phyloP scores from a whole-genome alignment of 2,329 filamentous ascomycete genomes.

The Phaeophleospora eucalypticola region DNA sequence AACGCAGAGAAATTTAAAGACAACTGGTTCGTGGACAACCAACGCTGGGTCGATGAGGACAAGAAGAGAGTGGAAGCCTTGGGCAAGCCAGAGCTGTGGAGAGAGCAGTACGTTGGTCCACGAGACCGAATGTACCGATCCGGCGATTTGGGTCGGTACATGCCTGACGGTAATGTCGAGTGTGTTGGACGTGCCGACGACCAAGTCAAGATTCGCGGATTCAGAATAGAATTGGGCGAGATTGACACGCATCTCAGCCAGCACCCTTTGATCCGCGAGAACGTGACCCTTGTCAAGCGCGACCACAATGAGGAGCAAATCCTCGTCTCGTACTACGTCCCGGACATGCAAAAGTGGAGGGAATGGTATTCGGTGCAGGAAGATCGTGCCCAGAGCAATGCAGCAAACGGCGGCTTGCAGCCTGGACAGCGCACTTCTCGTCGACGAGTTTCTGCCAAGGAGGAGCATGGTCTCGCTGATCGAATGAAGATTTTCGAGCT shows the following conservation, averaged over 20 bases:
- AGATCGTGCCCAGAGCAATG: conserved; percentile 17
- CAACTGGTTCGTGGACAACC: conserved; percentile 81
- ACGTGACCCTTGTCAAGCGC: conserved; percentile 77
- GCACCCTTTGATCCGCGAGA: conserved; percentile 73
- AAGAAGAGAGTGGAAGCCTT: conserved; percentile 47
- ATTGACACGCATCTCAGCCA: conserved; percentile 80
- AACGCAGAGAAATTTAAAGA: conserved; percentile 72
- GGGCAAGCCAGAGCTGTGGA: conserved; percentile 65
- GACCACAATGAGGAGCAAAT: conserved; percentile 81
- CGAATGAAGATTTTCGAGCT: conserved; percentile 58
- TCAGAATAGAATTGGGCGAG: conserved; percentile 89
- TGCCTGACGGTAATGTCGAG: conserved; percentile 66
- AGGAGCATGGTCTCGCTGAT: conserved; percentile 29
- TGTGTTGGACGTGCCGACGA: conserved; percentile 77
- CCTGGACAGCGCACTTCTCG: conserved; percentile 15
- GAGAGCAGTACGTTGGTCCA: conserved; percentile 72
- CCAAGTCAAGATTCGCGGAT: conserved; percentile 94
- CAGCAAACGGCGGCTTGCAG: conserved; percentile 12
- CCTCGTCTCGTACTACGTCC: conserved; percentile 85
- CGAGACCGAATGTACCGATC: conserved; percentile 82
- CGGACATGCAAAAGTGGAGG: conserved; percentile 70
- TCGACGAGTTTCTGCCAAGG: conserved; percentile 27
- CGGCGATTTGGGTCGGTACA: conserved; percentile 78
- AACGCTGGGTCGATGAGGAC: conserved; percentile 64
- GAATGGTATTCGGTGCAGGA: conserved; percentile 56